phyloP scores from a whole-genome alignment of 1,284 basidiomycete species.

The Ganoderma lucidum region DNA sequence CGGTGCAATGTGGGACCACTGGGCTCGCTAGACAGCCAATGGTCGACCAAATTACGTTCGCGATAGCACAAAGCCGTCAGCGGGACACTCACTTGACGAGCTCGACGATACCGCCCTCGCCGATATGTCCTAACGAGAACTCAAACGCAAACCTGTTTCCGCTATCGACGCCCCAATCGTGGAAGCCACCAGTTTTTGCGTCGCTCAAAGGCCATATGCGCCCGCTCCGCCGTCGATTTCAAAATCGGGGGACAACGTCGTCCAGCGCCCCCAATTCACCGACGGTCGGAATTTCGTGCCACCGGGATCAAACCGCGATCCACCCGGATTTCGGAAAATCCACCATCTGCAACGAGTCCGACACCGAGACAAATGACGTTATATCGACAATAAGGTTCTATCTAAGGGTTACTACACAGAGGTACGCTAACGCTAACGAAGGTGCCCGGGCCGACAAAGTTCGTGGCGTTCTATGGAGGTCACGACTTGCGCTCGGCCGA shows the following conservation, averaged over 20 bases:
- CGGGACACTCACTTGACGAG: conserved; percentile 5
- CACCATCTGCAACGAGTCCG: not conserved
- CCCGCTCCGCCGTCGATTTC: not conserved
- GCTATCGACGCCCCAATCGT: conserved; percentile 4
- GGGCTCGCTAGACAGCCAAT: not conserved
- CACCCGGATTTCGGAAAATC: not conserved
- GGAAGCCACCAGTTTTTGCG: not conserved
- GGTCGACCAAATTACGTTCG: not conserved
- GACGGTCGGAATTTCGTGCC: not conserved
- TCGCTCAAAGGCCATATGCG: not conserved
- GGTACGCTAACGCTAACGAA: conserved; percentile 23
- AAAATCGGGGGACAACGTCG: not conserved
- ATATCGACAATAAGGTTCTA: conserved; percentile 16
- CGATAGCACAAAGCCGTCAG: not conserved
- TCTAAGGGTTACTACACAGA: conserved; percentile 28
- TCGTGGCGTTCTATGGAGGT: conserved; percentile 19
- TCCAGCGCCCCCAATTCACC: not conserved
- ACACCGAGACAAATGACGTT: not conserved
- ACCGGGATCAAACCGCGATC: not conserved
- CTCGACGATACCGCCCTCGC: not conserved
- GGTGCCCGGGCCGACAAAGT: conserved; percentile 25
- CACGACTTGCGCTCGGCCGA: conserved; percentile 33
- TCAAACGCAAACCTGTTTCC: not conserved
- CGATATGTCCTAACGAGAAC: not conserved
- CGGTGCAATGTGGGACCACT: not conserved